Conservation (phyloP, 2,329 filamentous ascomycete species). For the Fusarium dlaminii region DNA sequence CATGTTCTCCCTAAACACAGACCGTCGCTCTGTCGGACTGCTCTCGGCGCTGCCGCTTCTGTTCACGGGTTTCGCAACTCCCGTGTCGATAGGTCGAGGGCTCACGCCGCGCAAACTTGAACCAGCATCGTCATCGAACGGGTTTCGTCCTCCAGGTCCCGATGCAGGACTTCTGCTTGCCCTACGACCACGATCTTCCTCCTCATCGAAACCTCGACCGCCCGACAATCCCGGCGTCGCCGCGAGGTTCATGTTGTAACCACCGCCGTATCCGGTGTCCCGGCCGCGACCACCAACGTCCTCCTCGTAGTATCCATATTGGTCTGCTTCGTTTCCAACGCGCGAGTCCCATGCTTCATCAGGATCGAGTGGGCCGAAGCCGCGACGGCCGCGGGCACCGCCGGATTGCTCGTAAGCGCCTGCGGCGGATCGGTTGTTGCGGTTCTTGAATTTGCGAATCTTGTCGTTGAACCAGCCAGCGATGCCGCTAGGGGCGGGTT, state of each 20-base stretch:
- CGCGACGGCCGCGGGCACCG: conserved; percentile 57
- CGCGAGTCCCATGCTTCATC: conserved; percentile 88
- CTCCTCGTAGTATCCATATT: conserved; percentile 79
- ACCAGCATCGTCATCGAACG: conserved; percentile 76
- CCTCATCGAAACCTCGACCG: conserved; percentile 36
- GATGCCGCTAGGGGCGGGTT: conserved; percentile 69
- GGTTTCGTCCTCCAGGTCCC: conserved; percentile 59
- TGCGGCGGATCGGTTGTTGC: conserved; percentile 71
- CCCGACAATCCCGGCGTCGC: conserved; percentile 46
- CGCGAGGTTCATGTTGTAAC: conserved; percentile 61
- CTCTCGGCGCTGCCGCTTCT: conserved; percentile 53
- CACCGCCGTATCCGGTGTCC: conserved; percentile 48
- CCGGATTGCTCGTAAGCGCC: conserved; percentile 77
- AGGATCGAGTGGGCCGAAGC: conserved; percentile 77
- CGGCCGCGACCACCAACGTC: conserved; percentile 46
- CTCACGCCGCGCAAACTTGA: conserved; percentile 76
- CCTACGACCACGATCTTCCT: conserved; percentile 53
- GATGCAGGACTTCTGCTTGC: conserved; percentile 55
- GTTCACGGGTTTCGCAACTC: conserved; percentile 43
- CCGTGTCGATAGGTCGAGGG: conserved; percentile 74
- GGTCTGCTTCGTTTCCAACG: conserved; percentile 77
- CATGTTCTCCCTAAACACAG: conserved; percentile 76
- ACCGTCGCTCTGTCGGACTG: conserved; percentile 74
- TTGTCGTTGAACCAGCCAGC: conserved; percentile 78
- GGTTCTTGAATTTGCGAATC: conserved; percentile 69